Evolutionary conservation across 257 asterid genomes (phyloP), one percentile per base, ranked within the genome.

Genomic region (Cordia subcordata): DNA sequence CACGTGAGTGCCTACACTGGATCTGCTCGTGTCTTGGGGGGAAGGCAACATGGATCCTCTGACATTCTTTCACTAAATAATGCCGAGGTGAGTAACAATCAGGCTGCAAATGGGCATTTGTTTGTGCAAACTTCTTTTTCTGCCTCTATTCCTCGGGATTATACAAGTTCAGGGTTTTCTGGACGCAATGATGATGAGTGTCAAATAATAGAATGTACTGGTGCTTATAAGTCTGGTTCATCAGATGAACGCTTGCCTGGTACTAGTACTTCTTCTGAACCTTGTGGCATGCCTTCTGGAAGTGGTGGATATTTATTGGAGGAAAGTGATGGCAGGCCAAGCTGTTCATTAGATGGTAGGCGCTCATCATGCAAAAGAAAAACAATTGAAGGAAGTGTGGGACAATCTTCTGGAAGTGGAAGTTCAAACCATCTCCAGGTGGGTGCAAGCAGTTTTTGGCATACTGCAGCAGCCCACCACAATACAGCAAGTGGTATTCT

Each of bases 281-380:
- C 79, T 46, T 69, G 72, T 38, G 77, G 67, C 18, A 53, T 58
- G 37, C 60, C 78, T 60, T 69, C 87, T 40, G 78, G 64, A 16
- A 45, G 63, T 38, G 68, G 74, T 71, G 82, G 82, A 55, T 78
- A 54, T 65, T 42, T 53, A 45, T 35, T 70, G 63, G 80, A 68
- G 62, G 85, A 68, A 65, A 69, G 65, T 53, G 92, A 76, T 61
- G 72, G 74, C 49, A 68, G 79, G 60, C 71, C 80, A 47, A 83
- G 80, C 21, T 70, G 66, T 75, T 76, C 92, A 47, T n/a, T 76
- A 58, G 92, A 85, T 53, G 77, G 84, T 38, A 79, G 72, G 8
- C 86, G 90, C 8, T 20, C 72, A 46, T 75, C 98, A 0, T 79
- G 95, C 71, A 91, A 91, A 81, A 82, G 98, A 70, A 88, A 88